Percentiles rank a stretch among this genome's conserved stretches.
These are phyloP conservation scores for Nakazawaea pomicola DNA, from an alignment of 805 yeast genomes.

Conservation along the genomic window DNA sequence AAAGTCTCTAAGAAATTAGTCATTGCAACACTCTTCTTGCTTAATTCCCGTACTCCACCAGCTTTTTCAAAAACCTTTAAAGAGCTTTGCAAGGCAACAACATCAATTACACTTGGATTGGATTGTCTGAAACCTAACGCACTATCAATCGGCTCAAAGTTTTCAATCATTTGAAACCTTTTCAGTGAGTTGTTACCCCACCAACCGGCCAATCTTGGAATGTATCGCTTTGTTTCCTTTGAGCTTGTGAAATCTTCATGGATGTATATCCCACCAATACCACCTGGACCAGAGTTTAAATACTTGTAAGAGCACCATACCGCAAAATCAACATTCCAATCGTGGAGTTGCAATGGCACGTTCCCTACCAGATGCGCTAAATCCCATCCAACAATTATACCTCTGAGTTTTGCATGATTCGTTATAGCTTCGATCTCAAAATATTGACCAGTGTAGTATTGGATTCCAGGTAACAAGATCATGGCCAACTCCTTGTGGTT, in stretches of 20 bases:
- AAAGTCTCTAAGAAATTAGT: slow-evolving; percentile 51
- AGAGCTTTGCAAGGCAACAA: slow-evolving; percentile 66
- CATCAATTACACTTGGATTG: slow-evolving; percentile 85
- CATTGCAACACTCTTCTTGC: slow-evolving; percentile 51
- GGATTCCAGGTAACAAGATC: slow-evolving; percentile 82
- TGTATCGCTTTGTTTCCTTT: slow-evolving; percentile 27
- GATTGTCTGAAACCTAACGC: slow-evolving; percentile 89
- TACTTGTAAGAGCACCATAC: slow-evolving; percentile 94
- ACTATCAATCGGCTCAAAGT: slow-evolving; percentile 75
- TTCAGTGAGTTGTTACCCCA: slow-evolving; percentile 80
- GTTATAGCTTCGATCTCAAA: slow-evolving; percentile 78
- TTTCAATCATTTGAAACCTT: slow-evolving; percentile 75
- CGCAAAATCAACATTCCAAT: slow-evolving; percentile 91
- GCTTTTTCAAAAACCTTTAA: slow-evolving; percentile 51
- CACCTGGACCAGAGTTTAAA: slow-evolving; percentile 91
- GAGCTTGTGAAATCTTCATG: slow-evolving; percentile 43
- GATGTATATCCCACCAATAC: slow-evolving; percentile 80
- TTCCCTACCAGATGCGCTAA: slow-evolving; percentile 94
- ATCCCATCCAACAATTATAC: slow-evolving; percentile 83
- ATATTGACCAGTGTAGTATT: slow-evolving; percentile 86
- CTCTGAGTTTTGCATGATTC: slow-evolving; percentile 43
- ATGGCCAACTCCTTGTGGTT: slow-evolving; percentile 62
- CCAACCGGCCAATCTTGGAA: slow-evolving; percentile 91
- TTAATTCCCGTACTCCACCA: slow-evolving; percentile 60
- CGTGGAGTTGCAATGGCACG: slow-evolving; percentile 69